Conservation (phyloP, 148 eudicot species). For the Heliosperma pusillum region DNA sequence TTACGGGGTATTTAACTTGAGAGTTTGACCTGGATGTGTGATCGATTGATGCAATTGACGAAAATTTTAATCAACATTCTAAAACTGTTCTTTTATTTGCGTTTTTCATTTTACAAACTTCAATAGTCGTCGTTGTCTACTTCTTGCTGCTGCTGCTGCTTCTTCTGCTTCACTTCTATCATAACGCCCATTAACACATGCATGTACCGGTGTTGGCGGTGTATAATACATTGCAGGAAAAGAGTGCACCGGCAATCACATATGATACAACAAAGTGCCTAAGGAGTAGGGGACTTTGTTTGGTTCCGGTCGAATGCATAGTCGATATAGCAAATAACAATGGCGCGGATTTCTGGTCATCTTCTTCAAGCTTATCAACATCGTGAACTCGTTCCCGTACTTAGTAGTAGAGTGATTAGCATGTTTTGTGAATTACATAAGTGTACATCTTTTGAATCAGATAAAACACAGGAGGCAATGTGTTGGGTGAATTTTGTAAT, state of each 20-base stretch:
- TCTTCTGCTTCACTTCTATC: neutral
- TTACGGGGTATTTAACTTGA: too few species aligned
- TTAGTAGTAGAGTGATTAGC: neutral
- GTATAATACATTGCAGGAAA: slow-evolving; percentile 17
- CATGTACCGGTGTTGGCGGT: neutral
- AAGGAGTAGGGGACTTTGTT: slow-evolving; percentile 33
- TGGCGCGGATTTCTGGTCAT: slow-evolving; percentile 46
- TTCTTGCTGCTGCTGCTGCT: neutral
- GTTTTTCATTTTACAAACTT: neutral
- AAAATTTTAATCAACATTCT: neutral
- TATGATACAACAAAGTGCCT: slow-evolving; percentile 20
- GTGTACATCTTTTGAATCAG: slow-evolving; percentile 23
- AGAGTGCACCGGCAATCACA: neutral
- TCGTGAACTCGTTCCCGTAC: neutral
- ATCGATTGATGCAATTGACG: too few species aligned
- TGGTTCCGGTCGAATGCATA: slow-evolving; percentile 30
- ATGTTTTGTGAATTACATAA: slow-evolving; percentile 9
- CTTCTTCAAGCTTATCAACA: slow-evolving; percentile 10
- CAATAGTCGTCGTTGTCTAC: neutral
- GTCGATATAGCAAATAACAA: slow-evolving; percentile 18
- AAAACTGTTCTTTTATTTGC: neutral
- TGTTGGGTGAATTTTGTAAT: neutral
- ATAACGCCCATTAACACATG: too few species aligned
- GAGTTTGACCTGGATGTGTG: too few species aligned
- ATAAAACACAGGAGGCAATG: neutral